Percentiles rank a stretch among this genome's conserved stretches.
Evolutionary conservation across 768 basidiomycete species (phyloP).

Genomic region (Boletus eberwhitei): DNA sequence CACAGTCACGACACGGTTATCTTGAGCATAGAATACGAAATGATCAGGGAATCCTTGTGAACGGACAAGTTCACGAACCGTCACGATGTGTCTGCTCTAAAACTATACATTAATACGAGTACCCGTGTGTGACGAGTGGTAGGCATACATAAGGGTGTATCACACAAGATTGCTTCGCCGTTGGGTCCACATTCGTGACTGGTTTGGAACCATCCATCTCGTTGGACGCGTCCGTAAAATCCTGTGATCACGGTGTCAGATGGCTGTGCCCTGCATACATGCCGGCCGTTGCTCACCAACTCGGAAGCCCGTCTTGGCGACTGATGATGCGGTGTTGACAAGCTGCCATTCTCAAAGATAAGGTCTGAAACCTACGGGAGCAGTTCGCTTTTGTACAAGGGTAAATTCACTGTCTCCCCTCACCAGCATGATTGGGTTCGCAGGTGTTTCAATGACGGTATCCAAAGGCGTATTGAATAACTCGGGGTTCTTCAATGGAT

Average conservation of each 20-base stretch:
- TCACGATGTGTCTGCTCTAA: conserved; percentile 68
- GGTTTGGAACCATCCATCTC: conserved; percentile 58
- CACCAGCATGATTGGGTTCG: conserved; percentile 3
- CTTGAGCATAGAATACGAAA: conserved; percentile 57
- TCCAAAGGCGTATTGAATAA: conserved; percentile 3
- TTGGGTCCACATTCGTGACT: conserved; percentile 75
- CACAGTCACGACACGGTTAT: conserved; percentile 58
- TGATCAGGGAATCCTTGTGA: conserved; percentile 81
- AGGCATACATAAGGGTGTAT: conserved; percentile 61
- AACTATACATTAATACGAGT: background rate
- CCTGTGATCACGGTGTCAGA: conserved; percentile 30
- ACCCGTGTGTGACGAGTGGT: background rate
- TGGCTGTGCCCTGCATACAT: background rate
- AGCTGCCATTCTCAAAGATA: conserved; percentile 58
- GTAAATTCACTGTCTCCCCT: background rate
- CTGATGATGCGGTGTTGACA: conserved; percentile 55
- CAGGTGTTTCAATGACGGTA: background rate
- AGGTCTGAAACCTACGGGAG: conserved; percentile 30
- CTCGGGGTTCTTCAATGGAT: background rate
- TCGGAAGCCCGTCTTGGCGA: conserved; percentile 49
- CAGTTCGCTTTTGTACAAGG: background rate
- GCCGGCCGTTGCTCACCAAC: conserved; percentile 36
- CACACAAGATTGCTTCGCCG: conserved; percentile 71
- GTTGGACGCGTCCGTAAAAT: conserved; percentile 60
- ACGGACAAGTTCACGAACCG: conserved; percentile 72